Conservation (phyloP, 2,329 filamentous ascomycete genomes). For the Fusarium sp. region DNA sequence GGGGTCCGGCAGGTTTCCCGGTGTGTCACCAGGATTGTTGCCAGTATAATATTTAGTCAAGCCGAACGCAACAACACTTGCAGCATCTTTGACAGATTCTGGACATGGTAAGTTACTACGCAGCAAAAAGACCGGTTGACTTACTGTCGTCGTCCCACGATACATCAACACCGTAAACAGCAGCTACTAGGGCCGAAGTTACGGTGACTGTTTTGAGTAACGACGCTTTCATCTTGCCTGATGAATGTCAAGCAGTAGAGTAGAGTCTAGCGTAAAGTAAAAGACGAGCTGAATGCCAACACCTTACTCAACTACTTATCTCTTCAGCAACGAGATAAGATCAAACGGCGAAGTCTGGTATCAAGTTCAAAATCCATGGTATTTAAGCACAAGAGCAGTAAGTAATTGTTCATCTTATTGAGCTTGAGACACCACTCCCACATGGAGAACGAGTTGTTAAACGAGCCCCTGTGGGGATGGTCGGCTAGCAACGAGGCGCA, state of each 20-base stretch:
- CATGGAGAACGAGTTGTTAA: background rate
- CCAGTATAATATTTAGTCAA: constrained; percentile 64
- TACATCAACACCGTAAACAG: constrained; percentile 25
- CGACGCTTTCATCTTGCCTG: background rate
- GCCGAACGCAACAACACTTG: constrained; percentile 60
- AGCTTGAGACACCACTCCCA: background rate
- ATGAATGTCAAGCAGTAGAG: background rate
- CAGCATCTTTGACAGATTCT: constrained; percentile 64
- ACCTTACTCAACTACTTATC: background rate
- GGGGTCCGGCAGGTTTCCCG: constrained; percentile 67
- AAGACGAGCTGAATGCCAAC: background rate
- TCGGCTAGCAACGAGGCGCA: background rate
- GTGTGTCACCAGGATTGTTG: constrained; percentile 67
- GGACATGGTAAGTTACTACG: background rate
- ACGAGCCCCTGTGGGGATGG: background rate
- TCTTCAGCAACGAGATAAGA: background rate
- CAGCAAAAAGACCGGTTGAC: background rate
- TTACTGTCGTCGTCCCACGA: constrained; percentile 38
- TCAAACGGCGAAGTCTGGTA: background rate
- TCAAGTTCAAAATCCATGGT: background rate
- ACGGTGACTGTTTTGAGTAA: constrained; percentile 21
- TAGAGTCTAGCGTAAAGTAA: background rate
- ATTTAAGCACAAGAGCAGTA: background rate
- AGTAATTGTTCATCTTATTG: background rate
- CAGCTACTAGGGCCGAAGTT: constrained; percentile 20